Conservation (phyloP, 352 stramenopile species). For the Pythium rishiriense region DNA sequence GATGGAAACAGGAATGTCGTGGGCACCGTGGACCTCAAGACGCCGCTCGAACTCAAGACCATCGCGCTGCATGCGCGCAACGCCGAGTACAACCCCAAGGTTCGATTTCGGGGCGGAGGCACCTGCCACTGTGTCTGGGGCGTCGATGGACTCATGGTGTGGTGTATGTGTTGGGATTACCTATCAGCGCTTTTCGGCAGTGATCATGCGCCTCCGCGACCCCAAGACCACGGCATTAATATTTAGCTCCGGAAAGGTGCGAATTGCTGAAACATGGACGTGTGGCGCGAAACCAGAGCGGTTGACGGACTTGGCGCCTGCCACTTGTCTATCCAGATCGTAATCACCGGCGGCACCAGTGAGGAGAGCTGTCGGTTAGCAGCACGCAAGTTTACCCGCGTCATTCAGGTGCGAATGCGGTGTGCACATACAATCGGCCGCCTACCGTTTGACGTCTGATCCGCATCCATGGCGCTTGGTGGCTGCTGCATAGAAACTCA, state of each 20-base stretch:
- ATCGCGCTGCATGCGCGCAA: constrained; percentile 97
- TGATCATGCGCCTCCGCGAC: constrained; percentile 95
- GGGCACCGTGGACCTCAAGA: constrained; percentile 95
- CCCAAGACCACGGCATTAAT: constrained; percentile 98
- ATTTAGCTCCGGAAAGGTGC: constrained; percentile 95
- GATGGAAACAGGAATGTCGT: constrained; percentile 88
- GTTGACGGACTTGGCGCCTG: too few species aligned
- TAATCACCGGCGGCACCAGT: constrained; percentile 83
- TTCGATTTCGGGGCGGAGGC: constrained; percentile 21
- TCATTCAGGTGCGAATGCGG: constrained; percentile 65
- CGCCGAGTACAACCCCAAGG: constrained; percentile 99
- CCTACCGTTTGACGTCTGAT: neutral
- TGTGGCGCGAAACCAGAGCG: too few species aligned
- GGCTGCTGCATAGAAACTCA: constrained; percentile 70
- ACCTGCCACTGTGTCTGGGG: too few species aligned
- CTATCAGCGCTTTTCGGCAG: constrained; percentile 91
- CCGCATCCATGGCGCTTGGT: too few species aligned
- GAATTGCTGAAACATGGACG: too few species aligned
- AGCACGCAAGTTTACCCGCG: constrained; percentile 82
- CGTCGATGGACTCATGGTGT: neutral
- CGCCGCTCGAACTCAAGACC: constrained; percentile 95
- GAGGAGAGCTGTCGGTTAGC: constrained; percentile 83
- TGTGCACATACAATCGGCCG: neutral
- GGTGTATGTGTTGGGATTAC: neutral
- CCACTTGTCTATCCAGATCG: constrained; percentile 52